phyloP scores from a whole-genome alignment of 1,284 basidiomycete species.

The Cutaneotrichosporon cyanovorans region DNA sequence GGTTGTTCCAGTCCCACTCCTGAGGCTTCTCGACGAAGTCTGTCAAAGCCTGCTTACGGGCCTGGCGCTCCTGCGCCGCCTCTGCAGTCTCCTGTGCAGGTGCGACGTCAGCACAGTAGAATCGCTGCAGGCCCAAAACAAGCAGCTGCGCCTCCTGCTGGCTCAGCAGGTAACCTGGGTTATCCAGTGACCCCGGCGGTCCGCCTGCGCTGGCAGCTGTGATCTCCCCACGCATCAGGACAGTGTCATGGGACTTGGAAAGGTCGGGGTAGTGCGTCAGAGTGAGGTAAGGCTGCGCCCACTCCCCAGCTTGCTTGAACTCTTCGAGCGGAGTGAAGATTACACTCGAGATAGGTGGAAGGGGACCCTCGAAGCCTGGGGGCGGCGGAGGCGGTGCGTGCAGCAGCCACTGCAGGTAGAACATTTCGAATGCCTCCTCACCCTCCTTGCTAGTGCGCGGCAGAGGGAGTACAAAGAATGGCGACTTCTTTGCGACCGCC shows the following conservation, averaged over 20 bases:
- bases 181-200: conserved; percentile 21
- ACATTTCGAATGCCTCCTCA: conserved; percentile 66
- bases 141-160: conserved; percentile 77
- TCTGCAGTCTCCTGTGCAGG: conserved; percentile 22
- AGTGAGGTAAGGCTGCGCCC: conserved; percentile 84
- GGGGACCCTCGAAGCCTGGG: conserved; percentile 11
- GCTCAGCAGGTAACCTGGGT: conserved; percentile 55
- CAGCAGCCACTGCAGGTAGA: conserved; percentile 77
- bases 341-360: conserved; percentile 51
- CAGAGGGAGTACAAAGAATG: conserved; percentile 71
- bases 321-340: conserved; percentile 91
- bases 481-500: conserved; percentile 56
- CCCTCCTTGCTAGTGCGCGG: conserved; percentile 47
- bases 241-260: conserved; percentile 65
- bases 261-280: conserved; percentile 91
- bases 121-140: conserved; percentile 67
- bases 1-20: conserved; percentile 42
- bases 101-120: conserved; percentile 52
- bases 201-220: conserved; percentile 51
- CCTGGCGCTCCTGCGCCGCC: conserved; percentile 28
- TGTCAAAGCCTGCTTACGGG: conserved; percentile 30
- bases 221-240: conserved; percentile 87
- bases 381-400: conserved; percentile 56
- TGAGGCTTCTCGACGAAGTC: conserved; percentile 41
- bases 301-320: conserved; percentile 79